Base-by-base conservation (phyloP, 2,329 filamentous ascomycete genomes). In the Paecilomyces sp. region DNA sequence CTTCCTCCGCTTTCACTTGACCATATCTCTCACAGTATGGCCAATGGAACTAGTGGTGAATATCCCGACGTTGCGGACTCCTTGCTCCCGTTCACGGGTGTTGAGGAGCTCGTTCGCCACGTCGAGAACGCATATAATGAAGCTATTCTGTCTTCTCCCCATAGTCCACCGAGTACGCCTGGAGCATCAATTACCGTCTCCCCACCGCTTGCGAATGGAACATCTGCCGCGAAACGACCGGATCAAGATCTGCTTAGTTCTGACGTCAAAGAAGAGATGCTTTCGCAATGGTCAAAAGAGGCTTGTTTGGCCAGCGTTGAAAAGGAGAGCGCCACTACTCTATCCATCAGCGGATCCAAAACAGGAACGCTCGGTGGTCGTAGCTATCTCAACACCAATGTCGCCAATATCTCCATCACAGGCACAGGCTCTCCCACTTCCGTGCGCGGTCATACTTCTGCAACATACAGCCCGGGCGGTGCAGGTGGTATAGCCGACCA, bases 221-320 rank as follows among this genome's bases (percentile, higher is more conserved):
- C 70, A 68, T 58, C 76, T 8, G 69, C 74, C 1, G 63, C 65
- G 50, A 73, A 59, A 68, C 69, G 60, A 3, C 67, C 64, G 61
- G 71, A 57, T 71, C 78, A 81, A 36, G 74, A 76, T n/a, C 82
- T 87, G 60, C 78, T 96, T 2, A 89, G 91, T 0, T 72, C 78
- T 15, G 81, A 79, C 30, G 84, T 91, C 65, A 86, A 83, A 64
- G 90, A 94, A 62, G 84, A 90, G 65, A 90, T 97, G 83, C 77
- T 91, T 60, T 80, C 84, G 22, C 85, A 90, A 55, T 97, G 93
- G 93, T 88, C 86, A 47, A 87, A 87, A 68, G 92, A 96, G 24
- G 76, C 80, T 13, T 89, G 89, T 33, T 78, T 94, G 57, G 83
- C 87, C 11, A 81, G 84, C 41, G 82, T 90, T 55, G 85, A 89